These are phyloP conservation scores for Amanita exitialis DNA, from an alignment of 768 basidiomycete species.

Conservation along the genomic window DNA sequence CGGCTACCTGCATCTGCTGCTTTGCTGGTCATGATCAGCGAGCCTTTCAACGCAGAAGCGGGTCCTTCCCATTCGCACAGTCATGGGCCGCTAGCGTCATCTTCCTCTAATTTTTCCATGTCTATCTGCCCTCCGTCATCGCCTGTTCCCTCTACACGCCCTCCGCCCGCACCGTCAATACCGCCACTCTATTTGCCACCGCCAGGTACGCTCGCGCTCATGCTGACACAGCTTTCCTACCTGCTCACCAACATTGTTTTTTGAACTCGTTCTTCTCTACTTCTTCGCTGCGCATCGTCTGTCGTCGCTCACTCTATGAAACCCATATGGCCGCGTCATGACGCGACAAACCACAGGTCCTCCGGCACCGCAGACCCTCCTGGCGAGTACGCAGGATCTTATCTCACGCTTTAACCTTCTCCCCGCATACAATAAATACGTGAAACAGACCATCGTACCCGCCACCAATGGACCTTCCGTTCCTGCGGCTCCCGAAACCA, in stretches of 20 bases:
- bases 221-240: not conserved
- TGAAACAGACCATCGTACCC: slow-evolving; percentile 39
- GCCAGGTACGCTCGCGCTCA: slow-evolving; percentile 22
- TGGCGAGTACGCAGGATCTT: slow-evolving; percentile 73
- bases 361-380: slow-evolving; percentile 34
- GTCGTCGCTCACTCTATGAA: not conserved
- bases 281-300: not conserved
- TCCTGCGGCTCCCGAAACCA: not conserved
- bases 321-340: not conserved
- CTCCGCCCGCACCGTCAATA: slow-evolving; percentile 18
- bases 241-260: not conserved
- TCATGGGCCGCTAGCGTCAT: slow-evolving; percentile 14
- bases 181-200: slow-evolving; percentile 30
- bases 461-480: slow-evolving; percentile 11
- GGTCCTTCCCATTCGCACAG: slow-evolving; percentile 41
- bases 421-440: slow-evolving; percentile 74
- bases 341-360: slow-evolving; percentile 17
- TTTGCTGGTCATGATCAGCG: slow-evolving; percentile 24
- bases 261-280: not conserved
- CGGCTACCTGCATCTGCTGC: not conserved
- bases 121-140: slow-evolving; percentile 17
- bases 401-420: slow-evolving; percentile 62
- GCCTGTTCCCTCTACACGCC: slow-evolving; percentile 15
- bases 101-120: slow-evolving; percentile 14
- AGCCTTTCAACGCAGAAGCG: slow-evolving; percentile 46